phyloP scores from a whole-genome alignment of 140 eudicot species.

The Cichorium intybus region DNA sequence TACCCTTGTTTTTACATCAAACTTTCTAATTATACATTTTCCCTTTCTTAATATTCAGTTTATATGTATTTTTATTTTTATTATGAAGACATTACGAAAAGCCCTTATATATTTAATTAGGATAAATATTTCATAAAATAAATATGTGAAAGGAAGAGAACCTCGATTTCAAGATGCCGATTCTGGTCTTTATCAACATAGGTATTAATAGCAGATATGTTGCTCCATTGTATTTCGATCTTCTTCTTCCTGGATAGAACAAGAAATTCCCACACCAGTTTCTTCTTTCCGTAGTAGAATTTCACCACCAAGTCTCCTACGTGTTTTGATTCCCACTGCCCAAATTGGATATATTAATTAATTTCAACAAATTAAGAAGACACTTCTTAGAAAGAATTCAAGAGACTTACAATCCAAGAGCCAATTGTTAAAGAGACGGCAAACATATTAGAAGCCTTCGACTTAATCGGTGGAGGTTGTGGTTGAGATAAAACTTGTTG shows the following conservation, averaged over 20 bases:
- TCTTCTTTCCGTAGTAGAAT: slow-evolving; percentile 48
- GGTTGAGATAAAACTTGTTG: slow-evolving; percentile 8
- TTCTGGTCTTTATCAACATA: background rate
- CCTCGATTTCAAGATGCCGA: slow-evolving; percentile 49
- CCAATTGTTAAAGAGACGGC: slow-evolving; percentile 44
- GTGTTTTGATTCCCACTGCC: slow-evolving; percentile 38
- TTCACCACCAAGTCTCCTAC: slow-evolving; percentile 56
- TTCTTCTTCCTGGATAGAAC: slow-evolving; percentile 54
- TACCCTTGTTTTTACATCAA: too few relatives aligned
- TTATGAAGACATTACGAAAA: too few relatives aligned
- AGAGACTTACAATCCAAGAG: slow-evolving; percentile 41
- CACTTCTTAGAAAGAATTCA: background rate
- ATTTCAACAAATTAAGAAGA: background rate
- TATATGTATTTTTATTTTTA: too few relatives aligned
- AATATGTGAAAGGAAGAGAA: background rate
- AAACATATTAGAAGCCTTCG: slow-evolving; percentile 44
- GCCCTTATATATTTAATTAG: background rate
- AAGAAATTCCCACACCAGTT: slow-evolving; percentile 69
- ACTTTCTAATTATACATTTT: too few relatives aligned
- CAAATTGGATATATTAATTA: background rate
- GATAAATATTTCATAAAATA: background rate
- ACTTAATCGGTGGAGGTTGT: slow-evolving; percentile 18
- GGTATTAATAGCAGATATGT: slow-evolving; percentile 44
- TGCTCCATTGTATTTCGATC: slow-evolving; percentile 60
- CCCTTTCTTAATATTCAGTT: too few relatives aligned